A percentile compares a stretch with the other conserved stretches of the same genome.
Conservation (phyloP, 441 rosid species). For the Populus hybrid region DNA sequence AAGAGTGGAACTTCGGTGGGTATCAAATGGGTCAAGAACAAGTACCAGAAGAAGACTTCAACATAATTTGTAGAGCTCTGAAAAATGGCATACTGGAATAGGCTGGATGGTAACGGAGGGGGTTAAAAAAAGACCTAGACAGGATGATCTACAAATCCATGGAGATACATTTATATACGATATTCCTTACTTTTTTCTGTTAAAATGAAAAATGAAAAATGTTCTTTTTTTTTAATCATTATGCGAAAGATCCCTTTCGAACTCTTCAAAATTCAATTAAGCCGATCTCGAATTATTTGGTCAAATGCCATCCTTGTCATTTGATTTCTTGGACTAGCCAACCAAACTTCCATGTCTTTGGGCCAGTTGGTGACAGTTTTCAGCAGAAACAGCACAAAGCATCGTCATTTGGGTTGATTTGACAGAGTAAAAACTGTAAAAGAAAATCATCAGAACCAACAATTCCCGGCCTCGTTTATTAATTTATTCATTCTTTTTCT, state of each 20-base stretch:
- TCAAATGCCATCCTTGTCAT: neutral
- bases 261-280: neutral
- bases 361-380: neutral
- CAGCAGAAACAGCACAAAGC: neutral
- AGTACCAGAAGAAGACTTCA: constrained; percentile 19
- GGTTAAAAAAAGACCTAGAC: neutral
- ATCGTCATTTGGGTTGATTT: neutral
- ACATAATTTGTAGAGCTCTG: constrained; percentile 1
- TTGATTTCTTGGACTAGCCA: neutral
- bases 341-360: neutral
- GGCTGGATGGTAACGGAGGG: neutral
- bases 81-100: neutral
- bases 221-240: neutral
- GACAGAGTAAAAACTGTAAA: neutral
- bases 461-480: no score
- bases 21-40: constrained; percentile 25
- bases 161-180: neutral
- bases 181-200: no score
- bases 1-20: constrained; percentile 22
- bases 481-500: no score
- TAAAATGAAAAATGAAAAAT: no score
- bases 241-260: neutral
- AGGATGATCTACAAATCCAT: neutral
- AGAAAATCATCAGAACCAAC: no score
- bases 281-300: neutral